Evolutionary conservation across 225 moss, liverwort and hornwort genomes (phyloP).

Genomic region (Neckera pumila): DNA sequence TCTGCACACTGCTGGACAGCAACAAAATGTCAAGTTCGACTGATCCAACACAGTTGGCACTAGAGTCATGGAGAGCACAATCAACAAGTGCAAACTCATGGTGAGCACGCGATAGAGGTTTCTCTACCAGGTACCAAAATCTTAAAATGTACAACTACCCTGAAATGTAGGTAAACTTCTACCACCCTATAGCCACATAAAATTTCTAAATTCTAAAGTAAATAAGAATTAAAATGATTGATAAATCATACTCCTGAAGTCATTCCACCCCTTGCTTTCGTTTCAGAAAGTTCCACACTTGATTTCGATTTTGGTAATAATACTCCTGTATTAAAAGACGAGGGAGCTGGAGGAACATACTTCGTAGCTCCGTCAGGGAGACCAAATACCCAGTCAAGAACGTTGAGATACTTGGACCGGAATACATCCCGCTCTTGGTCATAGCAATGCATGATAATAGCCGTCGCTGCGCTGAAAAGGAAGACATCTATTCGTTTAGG

Average conservation of each 20-base stretch:
- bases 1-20: neutral
- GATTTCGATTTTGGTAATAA: constrained; percentile 2
- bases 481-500: constrained; percentile 77
- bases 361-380: constrained; percentile 54
- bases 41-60: neutral
- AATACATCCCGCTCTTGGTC: constrained; percentile 93
- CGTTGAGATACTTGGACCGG: constrained; percentile 93
- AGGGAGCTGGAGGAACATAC: constrained; percentile 8
- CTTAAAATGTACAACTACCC: neutral
- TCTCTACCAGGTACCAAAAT: neutral
- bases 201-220: neutral
- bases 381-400: constrained; percentile 98
- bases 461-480: constrained; percentile 81
- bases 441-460: constrained; percentile 98
- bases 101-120: neutral
- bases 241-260: constrained; percentile 8
- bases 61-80: neutral
- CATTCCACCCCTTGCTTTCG: constrained; percentile 1
- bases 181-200: neutral
- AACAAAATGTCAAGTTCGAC: neutral
- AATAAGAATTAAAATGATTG: neutral
- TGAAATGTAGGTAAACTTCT: neutral
- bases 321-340: neutral
- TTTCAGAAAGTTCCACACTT: neutral
- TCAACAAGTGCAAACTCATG: neutral